phyloP scores from a whole-genome alignment of 202 grass and related monocot genomes.

The Miscanthus sacchariflorus region DNA sequence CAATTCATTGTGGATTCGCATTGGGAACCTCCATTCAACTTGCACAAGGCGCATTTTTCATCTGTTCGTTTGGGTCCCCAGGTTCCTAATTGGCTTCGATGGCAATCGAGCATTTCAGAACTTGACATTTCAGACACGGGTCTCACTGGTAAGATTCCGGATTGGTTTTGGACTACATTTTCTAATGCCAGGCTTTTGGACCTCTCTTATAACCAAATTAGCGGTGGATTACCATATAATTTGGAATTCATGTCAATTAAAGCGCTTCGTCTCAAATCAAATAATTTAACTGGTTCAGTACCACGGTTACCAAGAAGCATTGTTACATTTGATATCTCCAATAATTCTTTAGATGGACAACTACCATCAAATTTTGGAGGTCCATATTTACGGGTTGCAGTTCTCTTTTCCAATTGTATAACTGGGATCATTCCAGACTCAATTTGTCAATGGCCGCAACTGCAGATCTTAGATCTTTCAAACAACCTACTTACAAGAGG shows the following conservation, averaged over 20 bases:
- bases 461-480: not conserved
- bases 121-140: not conserved
- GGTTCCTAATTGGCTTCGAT: not conserved
- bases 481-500: not conserved
- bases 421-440: not conserved
- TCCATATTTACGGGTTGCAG: not conserved
- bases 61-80: not conserved
- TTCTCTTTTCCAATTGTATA: not conserved
- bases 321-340: not conserved
- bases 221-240: not conserved
- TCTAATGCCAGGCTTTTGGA: not conserved
- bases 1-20: not conserved
- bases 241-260: not conserved
- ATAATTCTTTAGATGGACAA: not conserved
- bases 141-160: not conserved
- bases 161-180: not conserved
- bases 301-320: not conserved
- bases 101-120: rapidly evolving
- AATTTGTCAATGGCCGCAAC: not conserved
- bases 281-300: not conserved
- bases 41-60: not conserved
- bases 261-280: not conserved
- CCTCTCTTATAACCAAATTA: not conserved
- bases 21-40: not conserved
- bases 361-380: not conserved